phyloP scores from a whole-genome alignment of 2,329 filamentous ascomycete genomes.

The Phialophora chinensis region DNA sequence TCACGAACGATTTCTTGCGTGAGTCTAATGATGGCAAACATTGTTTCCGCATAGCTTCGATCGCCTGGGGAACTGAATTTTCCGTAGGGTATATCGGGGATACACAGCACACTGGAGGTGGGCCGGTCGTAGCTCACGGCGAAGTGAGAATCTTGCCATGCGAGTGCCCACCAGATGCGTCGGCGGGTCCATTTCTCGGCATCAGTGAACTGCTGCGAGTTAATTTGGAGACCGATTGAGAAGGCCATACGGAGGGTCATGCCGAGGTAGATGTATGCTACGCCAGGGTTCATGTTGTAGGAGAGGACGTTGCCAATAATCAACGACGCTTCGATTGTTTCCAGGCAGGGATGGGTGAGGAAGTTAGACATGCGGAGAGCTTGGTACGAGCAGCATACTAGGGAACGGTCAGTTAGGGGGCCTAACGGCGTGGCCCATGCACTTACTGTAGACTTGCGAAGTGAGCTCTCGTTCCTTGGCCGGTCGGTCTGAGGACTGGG shows the following conservation, averaged over 20 bases:
- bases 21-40: slow-evolving; percentile 61
- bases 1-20: slow-evolving; percentile 65
- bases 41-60: slow-evolving; percentile 63
- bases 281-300: slow-evolving; percentile 69
- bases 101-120: slow-evolving; percentile 61
- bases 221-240: slow-evolving; percentile 65
- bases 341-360: slow-evolving; percentile 64
- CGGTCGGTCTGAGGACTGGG: slow-evolving; percentile 64
- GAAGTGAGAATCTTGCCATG: slow-evolving; percentile 69
- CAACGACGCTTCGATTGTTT: slow-evolving; percentile 66
- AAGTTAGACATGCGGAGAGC: slow-evolving; percentile 69
- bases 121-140: slow-evolving; percentile 68
- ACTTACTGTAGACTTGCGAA: slow-evolving; percentile 66
- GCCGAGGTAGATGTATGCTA: slow-evolving; percentile 66
- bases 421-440: background rate
- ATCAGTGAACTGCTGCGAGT: slow-evolving; percentile 60
- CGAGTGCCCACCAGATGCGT: slow-evolving; percentile 63
- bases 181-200: slow-evolving; percentile 54
- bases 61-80: slow-evolving; percentile 56
- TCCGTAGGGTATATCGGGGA: slow-evolving; percentile 58
- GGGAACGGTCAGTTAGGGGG: background rate
- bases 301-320: slow-evolving; percentile 68
- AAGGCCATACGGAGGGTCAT: slow-evolving; percentile 66
- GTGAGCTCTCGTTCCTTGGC: slow-evolving; percentile 67
- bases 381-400: slow-evolving; percentile 69